These are phyloP conservation scores for Blastobotrys attinorum DNA, from an alignment of 805 yeast species.

Conservation along the genomic window DNA sequence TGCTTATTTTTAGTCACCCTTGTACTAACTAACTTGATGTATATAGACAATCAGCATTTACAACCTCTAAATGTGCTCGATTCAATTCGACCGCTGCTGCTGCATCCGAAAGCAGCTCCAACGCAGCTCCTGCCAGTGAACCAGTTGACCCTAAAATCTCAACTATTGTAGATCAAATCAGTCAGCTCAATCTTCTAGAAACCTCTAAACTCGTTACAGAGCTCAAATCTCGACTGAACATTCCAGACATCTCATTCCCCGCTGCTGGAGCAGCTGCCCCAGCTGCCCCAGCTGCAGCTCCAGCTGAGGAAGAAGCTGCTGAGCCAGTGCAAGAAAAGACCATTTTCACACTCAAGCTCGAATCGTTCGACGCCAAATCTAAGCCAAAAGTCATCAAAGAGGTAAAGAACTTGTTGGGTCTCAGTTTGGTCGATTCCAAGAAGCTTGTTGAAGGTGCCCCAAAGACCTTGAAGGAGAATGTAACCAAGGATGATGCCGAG, in stretches of 20 bases:
- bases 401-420: conserved; percentile 83
- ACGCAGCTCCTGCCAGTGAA: too few species aligned
- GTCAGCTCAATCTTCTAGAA: conserved; percentile 85
- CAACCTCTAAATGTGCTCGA: conserved; percentile 25
- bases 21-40: background rate
- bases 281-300: conserved; percentile 57
- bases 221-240: conserved; percentile 64
- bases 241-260: conserved; percentile 88
- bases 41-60: background rate
- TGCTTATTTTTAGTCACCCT: background rate
- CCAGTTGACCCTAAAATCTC: conserved; percentile 78
- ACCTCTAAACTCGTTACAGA: conserved; percentile 82
- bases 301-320: conserved; percentile 66
- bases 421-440: conserved; percentile 93
- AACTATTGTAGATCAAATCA: conserved; percentile 81
- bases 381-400: conserved; percentile 98
- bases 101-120: too few species aligned
- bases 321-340: conserved; percentile 89
- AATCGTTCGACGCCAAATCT: conserved; percentile 86
- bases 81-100: conserved; percentile 33
- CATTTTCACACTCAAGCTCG: conserved; percentile 84
- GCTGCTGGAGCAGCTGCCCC: conserved; percentile 55
- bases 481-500: conserved; percentile 96
- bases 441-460: conserved; percentile 98
- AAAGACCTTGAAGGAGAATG: conserved; percentile 87